A percentile compares a stretch with the other conserved stretches of the same genome.
phyloP scores from a whole-genome alignment of 352 stramenopile species.

The Pythium sp. region DNA sequence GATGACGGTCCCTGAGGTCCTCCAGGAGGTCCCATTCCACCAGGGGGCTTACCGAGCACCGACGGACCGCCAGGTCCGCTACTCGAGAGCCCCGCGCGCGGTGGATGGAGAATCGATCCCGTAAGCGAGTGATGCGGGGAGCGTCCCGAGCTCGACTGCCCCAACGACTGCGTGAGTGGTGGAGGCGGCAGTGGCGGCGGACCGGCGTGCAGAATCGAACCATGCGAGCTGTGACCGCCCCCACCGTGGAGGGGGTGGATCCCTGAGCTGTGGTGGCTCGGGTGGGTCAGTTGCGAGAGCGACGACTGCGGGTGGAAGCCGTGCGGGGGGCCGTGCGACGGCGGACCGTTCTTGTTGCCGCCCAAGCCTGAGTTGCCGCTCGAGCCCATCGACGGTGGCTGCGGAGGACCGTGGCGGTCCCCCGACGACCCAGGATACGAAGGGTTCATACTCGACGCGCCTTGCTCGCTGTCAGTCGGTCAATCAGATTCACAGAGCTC shows the following conservation, averaged over 20 bases:
- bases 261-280: constrained; percentile 33
- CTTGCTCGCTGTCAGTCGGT: neutral
- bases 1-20: constrained; percentile 25
- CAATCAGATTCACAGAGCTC: neutral
- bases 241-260: constrained; percentile 73
- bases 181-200: constrained; percentile 62
- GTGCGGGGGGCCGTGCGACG: constrained; percentile 32
- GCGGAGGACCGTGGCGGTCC: constrained; percentile 56
- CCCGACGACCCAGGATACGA: constrained; percentile 71
- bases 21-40: constrained; percentile 14
- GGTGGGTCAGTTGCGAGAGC: constrained; percentile 57
- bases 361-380: constrained; percentile 28
- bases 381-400: constrained; percentile 29
- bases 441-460: constrained; percentile 52
- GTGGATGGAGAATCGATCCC: constrained; percentile 69
- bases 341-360: constrained; percentile 32
- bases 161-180: constrained; percentile 54
- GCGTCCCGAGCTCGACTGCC: constrained; percentile 38
- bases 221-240: constrained; percentile 27
- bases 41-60: constrained; percentile 52
- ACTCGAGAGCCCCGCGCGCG: constrained; percentile 37
- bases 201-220: constrained; percentile 52
- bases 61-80: constrained; percentile 33
- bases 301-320: constrained; percentile 67
- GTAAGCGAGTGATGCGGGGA: constrained; percentile 67